Evolutionary conservation across 768 basidiomycete genomes (phyloP).

Genomic region (Tricholoma hemisulphureum): DNA sequence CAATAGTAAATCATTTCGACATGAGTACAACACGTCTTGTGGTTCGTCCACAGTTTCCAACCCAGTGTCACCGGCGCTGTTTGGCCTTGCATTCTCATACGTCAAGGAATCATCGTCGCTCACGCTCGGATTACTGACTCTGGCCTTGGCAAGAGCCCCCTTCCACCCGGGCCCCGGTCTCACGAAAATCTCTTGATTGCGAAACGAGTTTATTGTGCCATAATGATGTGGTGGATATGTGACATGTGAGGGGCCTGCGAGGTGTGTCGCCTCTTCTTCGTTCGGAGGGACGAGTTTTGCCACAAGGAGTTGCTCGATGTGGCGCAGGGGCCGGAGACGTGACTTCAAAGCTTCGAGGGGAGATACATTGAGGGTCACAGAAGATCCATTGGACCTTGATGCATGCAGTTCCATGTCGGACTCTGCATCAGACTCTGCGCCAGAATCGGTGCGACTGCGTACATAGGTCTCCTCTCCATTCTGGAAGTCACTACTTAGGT

Average conservation of each 20-base stretch:
- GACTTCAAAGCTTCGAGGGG: conserved; percentile 56
- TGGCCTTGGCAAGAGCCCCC: conserved; percentile 49
- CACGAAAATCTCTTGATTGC: conserved; percentile 56
- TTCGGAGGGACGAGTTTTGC: conserved; percentile 66
- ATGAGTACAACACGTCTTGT: conserved; percentile 57
- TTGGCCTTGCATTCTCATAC: conserved; percentile 32
- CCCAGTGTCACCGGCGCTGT: conserved; percentile 45
- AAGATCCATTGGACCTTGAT: conserved; percentile 22
- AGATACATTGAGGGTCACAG: conserved; percentile 24
- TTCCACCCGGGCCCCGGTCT: conserved; percentile 70
- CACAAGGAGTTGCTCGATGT: conserved; percentile 68
- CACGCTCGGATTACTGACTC: conserved; percentile 33
- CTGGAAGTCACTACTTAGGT: conserved; percentile 5
- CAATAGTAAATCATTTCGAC: conserved; percentile 59
- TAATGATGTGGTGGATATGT: conserved; percentile 19
- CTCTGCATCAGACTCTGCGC: conserved; percentile 25
- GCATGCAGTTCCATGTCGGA: conserved; percentile 19
- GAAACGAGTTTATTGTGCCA: conserved; percentile 18
- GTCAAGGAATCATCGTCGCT: conserved; percentile 14
- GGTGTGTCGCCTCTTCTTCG: conserved; percentile 56
- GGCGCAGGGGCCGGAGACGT: conserved; percentile 65
- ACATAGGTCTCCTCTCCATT: conserved; percentile 6
- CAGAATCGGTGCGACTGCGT: conserved; percentile 12
- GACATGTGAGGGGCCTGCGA: conserved; percentile 26
- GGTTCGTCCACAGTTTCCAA: conserved; percentile 55